Evolutionary conservation across 345 rosid species (phyloP), one percentile per base, ranked within the genome.

Genomic region (Aquilaria yunnanensis): DNA sequence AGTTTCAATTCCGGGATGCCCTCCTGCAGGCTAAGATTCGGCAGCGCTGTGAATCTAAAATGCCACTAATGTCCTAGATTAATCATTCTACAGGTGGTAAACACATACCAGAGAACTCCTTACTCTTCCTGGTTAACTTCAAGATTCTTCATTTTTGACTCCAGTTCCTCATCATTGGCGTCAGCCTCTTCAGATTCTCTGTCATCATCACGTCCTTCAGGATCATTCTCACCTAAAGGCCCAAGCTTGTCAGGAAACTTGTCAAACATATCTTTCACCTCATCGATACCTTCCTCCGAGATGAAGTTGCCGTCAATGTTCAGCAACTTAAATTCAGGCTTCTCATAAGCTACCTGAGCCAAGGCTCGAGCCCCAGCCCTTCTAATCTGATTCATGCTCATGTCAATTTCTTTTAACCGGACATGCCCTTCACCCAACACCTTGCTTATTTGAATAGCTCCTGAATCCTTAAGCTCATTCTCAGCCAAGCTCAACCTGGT

Each of bases 401-500:
- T 60, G 57, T 90, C 97, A 3, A 93, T 74, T 74, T 86, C 88
- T 41, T 66, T 68, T 70, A 88, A 56, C 58, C 74, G 73, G 54
- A 57, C 32, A 53, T 83, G 94, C 47, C 73, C 84, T 61, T 80
- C 84, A 74, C 78, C 90, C 65, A 93, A 57, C 57, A 78, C 89
- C 77, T 80, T 86, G 55, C 77, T 77, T 41, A 93, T 81, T 70
- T 68, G 75, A 61, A 88, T 72, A 47, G 84, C 70, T 51, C 98
- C 97, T 67, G 82, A 87, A 45, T 93, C 98, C 78, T 80, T 88
- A 14, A 93, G 90, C 73, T 90, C 95, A 68, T 93, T 93, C 78
- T 93, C 97, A 60, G 86, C 75, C 88, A 90, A 67, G 78, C 82
- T 90, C 81, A 93, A 72, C 86, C 77, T 86, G 67, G 67, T 77